phyloP scores from a whole-genome alignment of 2,329 filamentous ascomycete species.

The Podosphaera xanthii region DNA sequence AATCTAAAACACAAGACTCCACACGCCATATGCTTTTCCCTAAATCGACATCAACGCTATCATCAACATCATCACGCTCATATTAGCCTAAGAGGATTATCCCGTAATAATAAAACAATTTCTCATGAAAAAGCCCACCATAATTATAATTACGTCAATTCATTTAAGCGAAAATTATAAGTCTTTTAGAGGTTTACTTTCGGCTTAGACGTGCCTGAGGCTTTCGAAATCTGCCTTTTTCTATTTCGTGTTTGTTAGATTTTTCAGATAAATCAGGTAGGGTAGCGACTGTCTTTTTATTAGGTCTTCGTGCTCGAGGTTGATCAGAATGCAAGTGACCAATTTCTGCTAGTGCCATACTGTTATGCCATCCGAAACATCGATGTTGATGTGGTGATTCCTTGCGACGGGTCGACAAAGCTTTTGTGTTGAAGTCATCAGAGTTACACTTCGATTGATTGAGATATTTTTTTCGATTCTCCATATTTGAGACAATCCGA shows the following conservation, averaged over 20 bases:
- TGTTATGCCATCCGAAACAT: slow-evolving; percentile 44
- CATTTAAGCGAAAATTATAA: too few species aligned
- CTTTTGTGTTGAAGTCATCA: slow-evolving; percentile 20
- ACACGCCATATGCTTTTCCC: too few species aligned
- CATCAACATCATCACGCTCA: too few species aligned
- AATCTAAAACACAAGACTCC: too few species aligned
- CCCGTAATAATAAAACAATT: too few species aligned
- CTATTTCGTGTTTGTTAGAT: not conserved
- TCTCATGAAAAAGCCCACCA: too few species aligned
- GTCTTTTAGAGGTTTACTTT: too few species aligned
- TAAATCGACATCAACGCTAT: too few species aligned
- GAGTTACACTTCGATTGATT: slow-evolving; percentile 26
- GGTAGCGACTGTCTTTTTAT: slow-evolving; percentile 10
- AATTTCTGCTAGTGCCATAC: slow-evolving; percentile 30
- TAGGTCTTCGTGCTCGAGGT: slow-evolving; percentile 21
- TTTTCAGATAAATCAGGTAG: not conserved
- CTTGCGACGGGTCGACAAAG: slow-evolving; percentile 40
- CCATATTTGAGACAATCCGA: slow-evolving; percentile 59
- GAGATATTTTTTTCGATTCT: slow-evolving; percentile 53
- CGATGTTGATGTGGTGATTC: slow-evolving; percentile 32
- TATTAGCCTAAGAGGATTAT: too few species aligned
- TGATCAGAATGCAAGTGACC: slow-evolving; percentile 38
- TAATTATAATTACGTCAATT: too few species aligned
- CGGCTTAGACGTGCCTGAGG: too few species aligned
- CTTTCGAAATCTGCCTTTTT: not conserved